Evolutionary conservation across 306 rosid species (phyloP).

Genomic region (Citrullus colocynthis): DNA sequence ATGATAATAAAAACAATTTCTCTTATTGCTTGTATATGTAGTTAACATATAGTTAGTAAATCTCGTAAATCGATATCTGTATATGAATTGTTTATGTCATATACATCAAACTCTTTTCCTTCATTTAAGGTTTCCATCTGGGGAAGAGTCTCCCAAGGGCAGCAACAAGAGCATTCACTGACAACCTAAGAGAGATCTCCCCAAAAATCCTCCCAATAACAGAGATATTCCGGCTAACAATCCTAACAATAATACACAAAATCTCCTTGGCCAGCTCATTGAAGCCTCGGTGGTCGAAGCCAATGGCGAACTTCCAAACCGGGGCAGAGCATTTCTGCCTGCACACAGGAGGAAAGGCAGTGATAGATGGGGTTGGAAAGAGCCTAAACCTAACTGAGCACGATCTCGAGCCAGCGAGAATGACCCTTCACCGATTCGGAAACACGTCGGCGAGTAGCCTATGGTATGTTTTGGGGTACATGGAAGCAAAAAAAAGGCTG

Average conservation of each 20-base stretch:
- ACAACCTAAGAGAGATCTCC: conserved; percentile 44
- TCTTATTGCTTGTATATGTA: too few relatives aligned
- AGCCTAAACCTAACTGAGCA: conserved; percentile 41
- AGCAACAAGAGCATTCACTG: conserved; percentile 67
- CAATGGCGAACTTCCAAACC: conserved; percentile 38
- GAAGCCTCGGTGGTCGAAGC: conserved; percentile 17
- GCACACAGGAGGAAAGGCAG: conserved; percentile 89
- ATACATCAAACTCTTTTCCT: not conserved
- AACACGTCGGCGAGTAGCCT: conserved; percentile 81
- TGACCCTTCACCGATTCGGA: conserved; percentile 86
- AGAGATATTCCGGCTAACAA: conserved; percentile 43
- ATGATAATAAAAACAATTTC: too few relatives aligned
- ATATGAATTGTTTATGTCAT: too few relatives aligned
- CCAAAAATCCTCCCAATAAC: conserved; percentile 64
- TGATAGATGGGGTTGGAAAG: conserved; percentile 68
- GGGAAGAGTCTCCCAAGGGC: conserved; percentile 56
- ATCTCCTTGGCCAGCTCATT: not conserved
- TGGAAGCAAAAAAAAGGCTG: conserved; percentile 83
- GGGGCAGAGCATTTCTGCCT: conserved; percentile 80
- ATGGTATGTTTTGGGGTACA: conserved; percentile 83
- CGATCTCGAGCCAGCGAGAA: conserved; percentile 83
- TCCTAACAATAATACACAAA: conserved; percentile 9
- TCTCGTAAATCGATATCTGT: too few relatives aligned
- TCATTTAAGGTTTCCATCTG: conserved; percentile 14
- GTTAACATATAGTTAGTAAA: too few relatives aligned